These are phyloP conservation scores for Lignosus rhinocerotis DNA, from an alignment of 1,284 basidiomycete species.

Conservation along the genomic window DNA sequence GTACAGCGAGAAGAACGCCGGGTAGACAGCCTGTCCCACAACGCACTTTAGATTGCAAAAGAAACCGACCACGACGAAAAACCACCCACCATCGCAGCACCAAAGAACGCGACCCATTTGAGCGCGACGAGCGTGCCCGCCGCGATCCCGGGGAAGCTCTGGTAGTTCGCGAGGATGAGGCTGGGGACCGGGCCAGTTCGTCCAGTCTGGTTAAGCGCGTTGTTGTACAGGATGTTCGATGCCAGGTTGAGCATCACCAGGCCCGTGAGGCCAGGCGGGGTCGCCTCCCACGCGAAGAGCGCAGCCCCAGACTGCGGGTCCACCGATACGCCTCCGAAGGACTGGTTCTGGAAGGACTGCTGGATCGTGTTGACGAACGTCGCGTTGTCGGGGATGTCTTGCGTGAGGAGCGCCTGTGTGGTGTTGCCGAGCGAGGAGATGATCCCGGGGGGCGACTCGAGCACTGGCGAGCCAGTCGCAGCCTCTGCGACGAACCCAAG, in stretches of 20 bases:
- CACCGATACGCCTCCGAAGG: conserved; percentile 64
- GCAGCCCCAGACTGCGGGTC: conserved; percentile 45
- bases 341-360: conserved; percentile 48
- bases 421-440: conserved; percentile 42
- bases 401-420: conserved; percentile 34
- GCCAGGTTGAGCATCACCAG: conserved; percentile 65
- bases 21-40: conserved; percentile 61
- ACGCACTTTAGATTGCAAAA: not conserved
- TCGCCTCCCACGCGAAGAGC: conserved; percentile 66
- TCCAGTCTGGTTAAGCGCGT: conserved; percentile 51
- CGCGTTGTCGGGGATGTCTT: conserved; percentile 47
- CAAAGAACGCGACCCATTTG: conserved; percentile 71
- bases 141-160: conserved; percentile 52
- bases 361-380: conserved; percentile 56
- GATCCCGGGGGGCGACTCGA: conserved; percentile 49
- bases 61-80: not conserved
- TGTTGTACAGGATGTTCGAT: conserved; percentile 65
- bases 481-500: conserved; percentile 28
- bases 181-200: conserved; percentile 37
- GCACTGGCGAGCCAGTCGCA: conserved; percentile 28
- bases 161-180: conserved; percentile 57
- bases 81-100: conserved; percentile 60
- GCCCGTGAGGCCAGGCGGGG: conserved; percentile 53
- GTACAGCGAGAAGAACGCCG: conserved; percentile 80
- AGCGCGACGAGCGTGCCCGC: conserved; percentile 59